These are phyloP conservation scores for Aegle marmelos DNA, from an alignment of 345 rosid species.

Conservation along the genomic window DNA sequence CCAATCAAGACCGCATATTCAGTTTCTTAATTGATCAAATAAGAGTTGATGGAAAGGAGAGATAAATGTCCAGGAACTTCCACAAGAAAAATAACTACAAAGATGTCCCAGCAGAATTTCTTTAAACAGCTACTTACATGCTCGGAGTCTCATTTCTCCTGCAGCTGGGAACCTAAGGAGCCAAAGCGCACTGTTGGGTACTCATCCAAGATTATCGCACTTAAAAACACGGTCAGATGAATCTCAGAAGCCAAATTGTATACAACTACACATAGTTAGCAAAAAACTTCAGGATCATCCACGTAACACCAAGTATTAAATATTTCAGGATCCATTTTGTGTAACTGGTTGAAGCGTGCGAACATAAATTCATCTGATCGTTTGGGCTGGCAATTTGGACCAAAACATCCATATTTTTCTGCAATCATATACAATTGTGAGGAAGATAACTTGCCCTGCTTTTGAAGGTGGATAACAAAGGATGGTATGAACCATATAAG, in stretches of 20 bases:
- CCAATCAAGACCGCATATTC: background rate
- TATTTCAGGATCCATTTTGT: slow-evolving; percentile 99
- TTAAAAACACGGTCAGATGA: slow-evolving; percentile 25
- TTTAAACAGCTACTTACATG: slow-evolving; percentile 54
- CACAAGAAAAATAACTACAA: background rate
- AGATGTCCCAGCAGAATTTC: background rate
- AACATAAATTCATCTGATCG: slow-evolving; percentile 89
- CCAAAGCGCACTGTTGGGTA: slow-evolving; percentile 96
- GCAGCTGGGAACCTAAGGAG: slow-evolving; percentile 99
- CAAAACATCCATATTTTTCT: slow-evolving; percentile 92
- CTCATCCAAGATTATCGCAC: slow-evolving; percentile 96
- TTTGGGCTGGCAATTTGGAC: slow-evolving; percentile 69
- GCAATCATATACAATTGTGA: slow-evolving; percentile 17
- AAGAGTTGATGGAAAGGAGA: background rate
- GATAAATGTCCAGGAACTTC: background rate
- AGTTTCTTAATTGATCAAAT: background rate
- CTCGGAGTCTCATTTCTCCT: slow-evolving; percentile 88
- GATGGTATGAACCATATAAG: background rate
- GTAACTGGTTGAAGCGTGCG: slow-evolving; percentile 97
- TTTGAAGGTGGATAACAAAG: background rate
- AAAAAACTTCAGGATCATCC: background rate
- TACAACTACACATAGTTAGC: background rate
- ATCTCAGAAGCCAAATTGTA: background rate
- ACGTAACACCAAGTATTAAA: slow-evolving; percentile 75
- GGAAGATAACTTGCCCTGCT: background rate